Conservation (phyloP, 2,329 filamentous ascomycete species). For the Thyridium curvatum region DNA sequence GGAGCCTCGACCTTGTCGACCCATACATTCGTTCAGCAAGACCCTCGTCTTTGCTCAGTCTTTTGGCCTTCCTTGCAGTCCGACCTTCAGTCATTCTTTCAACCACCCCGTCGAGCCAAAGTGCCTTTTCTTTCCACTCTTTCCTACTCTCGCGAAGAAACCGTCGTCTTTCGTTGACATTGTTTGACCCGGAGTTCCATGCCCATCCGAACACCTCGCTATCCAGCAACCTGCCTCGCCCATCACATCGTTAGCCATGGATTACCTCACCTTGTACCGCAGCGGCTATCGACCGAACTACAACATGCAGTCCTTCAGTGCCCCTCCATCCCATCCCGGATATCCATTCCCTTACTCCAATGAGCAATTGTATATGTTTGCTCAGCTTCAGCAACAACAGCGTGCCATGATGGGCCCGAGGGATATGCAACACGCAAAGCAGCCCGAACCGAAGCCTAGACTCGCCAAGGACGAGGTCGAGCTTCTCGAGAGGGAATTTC, state of each 20-base stretch:
- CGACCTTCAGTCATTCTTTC: constrained; percentile 12
- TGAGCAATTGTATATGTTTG: constrained; percentile 7
- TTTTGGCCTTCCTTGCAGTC: background rate
- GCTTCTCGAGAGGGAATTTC: constrained; percentile 53
- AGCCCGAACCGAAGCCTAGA: constrained; percentile 43
- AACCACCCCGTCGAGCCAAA: background rate
- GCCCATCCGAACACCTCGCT: background rate
- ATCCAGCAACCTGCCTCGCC: background rate
- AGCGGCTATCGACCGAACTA: constrained; percentile 3
- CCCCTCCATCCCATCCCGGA: background rate
- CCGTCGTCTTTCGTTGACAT: background rate
- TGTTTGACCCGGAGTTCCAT: background rate
- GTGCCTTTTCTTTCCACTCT: background rate
- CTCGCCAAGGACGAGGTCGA: constrained; percentile 55
- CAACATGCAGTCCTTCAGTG: constrained; percentile 1
- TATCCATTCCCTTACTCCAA: constrained; percentile 6
- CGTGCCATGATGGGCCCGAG: constrained; percentile 13
- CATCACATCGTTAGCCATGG: constrained; percentile 1
- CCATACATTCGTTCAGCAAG: background rate
- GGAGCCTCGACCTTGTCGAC: background rate
- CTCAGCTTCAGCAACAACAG: constrained; percentile 9
- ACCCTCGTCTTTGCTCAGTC: background rate
- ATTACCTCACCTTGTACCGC: constrained; percentile 4
- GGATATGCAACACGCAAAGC: constrained; percentile 14
- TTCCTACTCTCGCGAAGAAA: background rate